Conservation (phyloP, 176 grass and related monocot species). For the Cymbopogon citratus region DNA sequence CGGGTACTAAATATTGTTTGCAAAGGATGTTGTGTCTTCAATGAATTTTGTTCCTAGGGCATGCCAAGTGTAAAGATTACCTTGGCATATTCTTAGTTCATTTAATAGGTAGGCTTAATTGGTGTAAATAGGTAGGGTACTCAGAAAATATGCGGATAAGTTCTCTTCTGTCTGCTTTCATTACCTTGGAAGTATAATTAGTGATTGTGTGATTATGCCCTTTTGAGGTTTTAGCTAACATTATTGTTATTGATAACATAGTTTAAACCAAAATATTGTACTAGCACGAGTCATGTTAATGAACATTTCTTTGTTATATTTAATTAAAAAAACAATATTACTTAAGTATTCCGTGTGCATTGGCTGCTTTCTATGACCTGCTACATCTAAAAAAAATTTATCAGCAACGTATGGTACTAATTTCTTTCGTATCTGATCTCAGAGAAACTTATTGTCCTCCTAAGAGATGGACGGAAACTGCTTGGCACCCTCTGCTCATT, state of each 20-base stretch:
- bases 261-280: background rate
- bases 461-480: constrained; percentile 91
- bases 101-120: no score
- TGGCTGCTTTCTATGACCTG: background rate
- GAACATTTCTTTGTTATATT: background rate
- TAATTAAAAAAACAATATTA: background rate
- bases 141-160: background rate
- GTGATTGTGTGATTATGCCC: background rate
- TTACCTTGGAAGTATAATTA: background rate
- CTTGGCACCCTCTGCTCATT: constrained; percentile 95
- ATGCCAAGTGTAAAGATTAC: background rate
- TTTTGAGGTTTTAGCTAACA: constrained; percentile 3
- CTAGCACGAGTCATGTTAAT: background rate
- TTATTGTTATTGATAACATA: background rate
- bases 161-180: background rate
- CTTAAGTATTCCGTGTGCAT: background rate
- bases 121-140: background rate
- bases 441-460: constrained; percentile 95
- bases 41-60: background rate
- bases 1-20: background rate
- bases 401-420: background rate
- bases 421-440: background rate
- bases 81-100: background rate
- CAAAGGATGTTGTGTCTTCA: background rate
- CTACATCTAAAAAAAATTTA: background rate